These are phyloP conservation scores for Neopestalotiopsis clavispora DNA, from an alignment of 2,329 filamentous ascomycete genomes.

Conservation along the genomic window DNA sequence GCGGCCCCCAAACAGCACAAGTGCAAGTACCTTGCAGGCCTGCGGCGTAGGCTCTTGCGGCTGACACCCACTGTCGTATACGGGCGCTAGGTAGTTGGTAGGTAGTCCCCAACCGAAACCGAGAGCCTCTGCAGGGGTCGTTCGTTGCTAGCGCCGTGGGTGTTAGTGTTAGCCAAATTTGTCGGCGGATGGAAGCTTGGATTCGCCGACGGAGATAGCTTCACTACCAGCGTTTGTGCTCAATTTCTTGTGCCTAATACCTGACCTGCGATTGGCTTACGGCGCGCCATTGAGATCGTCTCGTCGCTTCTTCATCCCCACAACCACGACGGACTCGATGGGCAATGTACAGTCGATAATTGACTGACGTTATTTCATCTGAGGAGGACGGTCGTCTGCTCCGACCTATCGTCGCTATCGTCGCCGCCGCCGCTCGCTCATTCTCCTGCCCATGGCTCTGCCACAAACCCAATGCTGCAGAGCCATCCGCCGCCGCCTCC, in stretches of 20 bases:
- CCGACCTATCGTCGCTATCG: neutral
- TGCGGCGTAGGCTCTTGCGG: neutral
- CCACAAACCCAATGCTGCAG: slow-evolving; percentile 51
- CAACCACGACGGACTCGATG: slow-evolving; percentile 2
- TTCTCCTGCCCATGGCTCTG: slow-evolving; percentile 46
- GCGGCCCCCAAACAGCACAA: neutral
- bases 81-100: neutral
- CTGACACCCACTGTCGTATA: neutral
- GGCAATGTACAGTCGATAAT: neutral
- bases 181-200: slow-evolving; percentile 5
- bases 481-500: slow-evolving; percentile 48
- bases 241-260: slow-evolving; percentile 1
- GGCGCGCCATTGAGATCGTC: slow-evolving; percentile 7
- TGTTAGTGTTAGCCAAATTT: neutral
- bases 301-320: neutral
- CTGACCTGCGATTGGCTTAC: neutral
- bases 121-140: neutral
- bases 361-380: neutral
- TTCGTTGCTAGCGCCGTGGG: neutral
- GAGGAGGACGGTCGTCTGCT: slow-evolving; percentile 13
- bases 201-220: slow-evolving; percentile 9
- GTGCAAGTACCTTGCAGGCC: slow-evolving; percentile 1
- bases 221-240: neutral
- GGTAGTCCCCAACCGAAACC: too few relatives aligned
- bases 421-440: slow-evolving; percentile 14